Evolutionary conservation across 257 asterid species (phyloP).

Genomic region (Solanum pimpinellifolium): DNA sequence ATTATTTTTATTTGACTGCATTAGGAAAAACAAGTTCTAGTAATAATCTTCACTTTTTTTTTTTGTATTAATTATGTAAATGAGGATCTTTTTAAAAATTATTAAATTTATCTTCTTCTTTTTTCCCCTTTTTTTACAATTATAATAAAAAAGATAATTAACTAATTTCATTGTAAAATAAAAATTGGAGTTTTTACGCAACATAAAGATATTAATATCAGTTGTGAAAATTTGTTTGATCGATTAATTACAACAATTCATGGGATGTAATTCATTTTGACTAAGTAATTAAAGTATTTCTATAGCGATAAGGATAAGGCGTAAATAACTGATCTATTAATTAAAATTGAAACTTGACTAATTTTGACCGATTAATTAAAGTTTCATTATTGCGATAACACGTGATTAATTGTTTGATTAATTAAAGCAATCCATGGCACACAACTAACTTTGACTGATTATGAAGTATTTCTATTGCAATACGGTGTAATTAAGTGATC

Average conservation of each 20-base stretch:
- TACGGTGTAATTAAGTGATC: neutral
- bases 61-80: neutral
- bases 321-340: too few species aligned
- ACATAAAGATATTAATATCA: neutral
- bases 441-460: neutral
- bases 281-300: neutral
- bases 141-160: neutral
- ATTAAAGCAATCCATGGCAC: neutral
- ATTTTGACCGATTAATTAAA: neutral
- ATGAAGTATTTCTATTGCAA: too few species aligned
- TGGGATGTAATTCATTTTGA: neutral
- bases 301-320: too few species aligned
- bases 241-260: neutral
- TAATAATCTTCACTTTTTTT: neutral
- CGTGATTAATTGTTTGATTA: too few species aligned
- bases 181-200: too few species aligned
- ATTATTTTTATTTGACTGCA: neutral
- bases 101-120: neutral
- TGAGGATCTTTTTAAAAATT: neutral
- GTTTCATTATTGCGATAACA: neutral
- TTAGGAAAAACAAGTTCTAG: neutral
- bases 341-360: neutral
- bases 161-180: neutral
- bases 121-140: neutral
- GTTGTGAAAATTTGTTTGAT: neutral